These are phyloP conservation scores for Fusarium sp. DNA, from an alignment of 2,329 filamentous ascomycete genomes.

Conservation along the genomic window DNA sequence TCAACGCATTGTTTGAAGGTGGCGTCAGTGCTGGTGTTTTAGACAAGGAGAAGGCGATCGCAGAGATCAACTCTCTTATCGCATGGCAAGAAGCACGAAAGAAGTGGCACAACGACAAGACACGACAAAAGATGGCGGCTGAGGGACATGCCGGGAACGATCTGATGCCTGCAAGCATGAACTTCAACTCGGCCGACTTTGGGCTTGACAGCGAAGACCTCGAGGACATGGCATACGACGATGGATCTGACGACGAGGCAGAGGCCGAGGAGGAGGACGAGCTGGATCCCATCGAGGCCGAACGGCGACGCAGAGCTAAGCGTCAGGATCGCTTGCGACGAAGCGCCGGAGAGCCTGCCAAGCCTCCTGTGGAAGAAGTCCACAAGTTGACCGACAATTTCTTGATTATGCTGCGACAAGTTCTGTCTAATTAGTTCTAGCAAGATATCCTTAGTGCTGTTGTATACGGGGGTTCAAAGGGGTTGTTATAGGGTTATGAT, in stretches of 20 bases:
- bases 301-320: conserved; percentile 80
- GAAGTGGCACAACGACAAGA: conserved; percentile 99
- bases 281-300: conserved; percentile 86
- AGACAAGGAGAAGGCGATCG: conserved; percentile 76
- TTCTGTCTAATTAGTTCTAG: conserved; percentile 74
- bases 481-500: not conserved
- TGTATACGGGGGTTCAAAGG: conserved; percentile 4
- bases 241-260: conserved; percentile 72
- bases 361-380: conserved; percentile 82
- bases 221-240: conserved; percentile 84
- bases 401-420: conserved; percentile 81
- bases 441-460: conserved; percentile 28
- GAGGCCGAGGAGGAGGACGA: conserved; percentile 82
- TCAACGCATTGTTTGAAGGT: conserved; percentile 92
- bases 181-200: conserved; percentile 86
- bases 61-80: conserved; percentile 87
- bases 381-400: conserved; percentile 84
- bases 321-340: conserved; percentile 83
- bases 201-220: conserved; percentile 88
- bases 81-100: conserved; percentile 95
- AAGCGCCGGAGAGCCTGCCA: conserved; percentile 84
- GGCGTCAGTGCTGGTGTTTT: conserved; percentile 75
- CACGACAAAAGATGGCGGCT: conserved; percentile 97
- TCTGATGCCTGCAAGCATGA: conserved; percentile 64
- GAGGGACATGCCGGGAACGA: conserved; percentile 66